Base-by-base conservation (phyloP, 2,329 filamentous ascomycete genomes). In the Neurospora sp. region DNA sequence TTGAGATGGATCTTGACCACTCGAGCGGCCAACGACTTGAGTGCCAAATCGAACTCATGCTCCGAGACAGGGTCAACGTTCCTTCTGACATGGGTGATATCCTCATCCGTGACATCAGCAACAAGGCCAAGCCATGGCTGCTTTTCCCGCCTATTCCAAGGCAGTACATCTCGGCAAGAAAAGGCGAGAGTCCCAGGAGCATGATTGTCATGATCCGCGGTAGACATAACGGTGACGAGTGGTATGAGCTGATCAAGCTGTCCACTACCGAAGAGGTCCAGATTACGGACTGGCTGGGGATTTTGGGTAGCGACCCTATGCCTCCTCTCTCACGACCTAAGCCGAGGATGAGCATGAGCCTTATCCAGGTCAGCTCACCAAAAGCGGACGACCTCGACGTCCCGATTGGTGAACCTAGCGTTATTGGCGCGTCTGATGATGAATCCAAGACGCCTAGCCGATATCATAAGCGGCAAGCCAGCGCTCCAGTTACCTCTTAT, bases 91-190 rank as follows among this genome's bases (percentile, higher is more conserved):
- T 87, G 67, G 93, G 95, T 7, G 96, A 99, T 78, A 79, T 99
- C n/a, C 86, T 99, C 28, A 91, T 99, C 70, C 94, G 95, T 74
- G 94, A 98, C 79, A 89, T 93, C n/a, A 93, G 93, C 66, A 86
- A 88, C 68, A 85, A 86, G 6, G 89, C 91, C 15, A 88, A 89
- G 68, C 83, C 84, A 38, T 98, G 93, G 89, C 86, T 99, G 4
- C 85, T 99, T 0, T 97, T 99, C 76, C 91, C 94, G n/a, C 95
- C 96, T 0, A 85, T 97, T n/a, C 85, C 90, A 19, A 85, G 88
- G 73, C 84, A 85, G 42, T 86, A 88, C 71, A 86, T 97, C 23
- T 98, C 96, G 13, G 93, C 93, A 67, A 89, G 95, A 46, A 89
- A 85, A 71, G 93, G 93, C 13, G 90, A 93, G 43, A 79, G 82